A percentile compares a stretch with the other conserved stretches of the same genome.
Conservation (phyloP, 345 rosid genomes). For the Isatis tinctoria region DNA sequence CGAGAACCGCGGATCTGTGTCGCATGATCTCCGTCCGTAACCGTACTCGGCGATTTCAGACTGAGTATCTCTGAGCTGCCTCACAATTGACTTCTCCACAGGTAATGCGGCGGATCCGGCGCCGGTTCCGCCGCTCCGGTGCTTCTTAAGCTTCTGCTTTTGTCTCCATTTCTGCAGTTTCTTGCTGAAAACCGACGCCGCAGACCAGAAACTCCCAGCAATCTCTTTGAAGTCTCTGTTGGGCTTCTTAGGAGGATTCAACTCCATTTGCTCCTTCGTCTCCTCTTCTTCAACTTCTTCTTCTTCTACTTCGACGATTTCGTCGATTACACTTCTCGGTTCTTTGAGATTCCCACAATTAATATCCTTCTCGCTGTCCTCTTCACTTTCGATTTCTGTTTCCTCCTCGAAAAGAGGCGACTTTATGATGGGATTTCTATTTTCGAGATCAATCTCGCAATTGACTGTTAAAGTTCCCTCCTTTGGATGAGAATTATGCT, state of each 20-base stretch:
- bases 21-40: slow-evolving; percentile 89
- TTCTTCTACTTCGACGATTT: slow-evolving; percentile 29
- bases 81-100: slow-evolving; percentile 82
- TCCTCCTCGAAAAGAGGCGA: slow-evolving; percentile 50
- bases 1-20: slow-evolving; percentile 94
- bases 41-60: slow-evolving; percentile 97
- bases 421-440: slow-evolving; percentile 28
- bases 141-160: slow-evolving; percentile 90
- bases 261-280: slow-evolving; percentile 71
- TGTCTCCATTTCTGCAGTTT: slow-evolving; percentile 93
- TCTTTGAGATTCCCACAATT: slow-evolving; percentile 41
- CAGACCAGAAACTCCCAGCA: slow-evolving; percentile 94
- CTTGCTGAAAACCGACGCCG: slow-evolving; percentile 95
- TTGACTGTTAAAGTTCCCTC: slow-evolving; percentile 16
- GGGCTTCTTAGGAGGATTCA: slow-evolving; percentile 59
- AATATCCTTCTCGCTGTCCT: slow-evolving; percentile 26
- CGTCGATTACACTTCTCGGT: slow-evolving; percentile 26
- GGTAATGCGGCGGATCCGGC: slow-evolving; percentile 68
- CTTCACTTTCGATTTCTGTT: slow-evolving; percentile 35
- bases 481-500: slow-evolving; percentile 36
- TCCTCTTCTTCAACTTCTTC: slow-evolving; percentile 51
- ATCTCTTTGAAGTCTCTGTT: slow-evolving; percentile 70
- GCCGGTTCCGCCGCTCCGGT: slow-evolving; percentile 35
- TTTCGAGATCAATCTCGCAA: slow-evolving; percentile 36
- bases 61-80: slow-evolving; percentile 88